These are phyloP conservation scores for Podila clonocystis DNA, from an alignment of 192 early-diverging fungal species.

Conservation along the genomic window DNA sequence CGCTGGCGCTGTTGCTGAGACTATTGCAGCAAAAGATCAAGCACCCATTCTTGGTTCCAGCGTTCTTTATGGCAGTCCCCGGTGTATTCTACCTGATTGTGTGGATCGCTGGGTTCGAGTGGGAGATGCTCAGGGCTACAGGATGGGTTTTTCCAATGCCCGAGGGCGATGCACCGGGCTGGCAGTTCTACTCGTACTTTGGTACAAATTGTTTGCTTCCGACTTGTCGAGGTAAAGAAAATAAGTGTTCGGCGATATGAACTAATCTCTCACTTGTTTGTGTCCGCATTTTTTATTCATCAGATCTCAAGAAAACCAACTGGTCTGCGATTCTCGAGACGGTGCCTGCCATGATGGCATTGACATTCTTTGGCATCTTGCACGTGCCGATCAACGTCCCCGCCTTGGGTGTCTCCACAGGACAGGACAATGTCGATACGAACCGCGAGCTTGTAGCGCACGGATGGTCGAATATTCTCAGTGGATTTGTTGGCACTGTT, in stretches of 20 bases:
- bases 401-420: slow-evolving; percentile 91
- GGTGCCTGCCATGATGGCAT: slow-evolving; percentile 91
- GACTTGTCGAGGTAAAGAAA: not conserved
- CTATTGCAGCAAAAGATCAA: slow-evolving; percentile 69
- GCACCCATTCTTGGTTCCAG: slow-evolving; percentile 87
- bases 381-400: slow-evolving; percentile 99
- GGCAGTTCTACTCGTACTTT: slow-evolving; percentile 88
- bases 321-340: slow-evolving; percentile 74
- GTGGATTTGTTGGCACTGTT: slow-evolving; percentile 80
- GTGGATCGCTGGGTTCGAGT: slow-evolving; percentile 63
- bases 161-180: slow-evolving; percentile 79
- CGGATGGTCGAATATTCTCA: slow-evolving; percentile 87
- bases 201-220: slow-evolving; percentile 28
- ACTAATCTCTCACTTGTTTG: too few species aligned
- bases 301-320: slow-evolving; percentile 71
- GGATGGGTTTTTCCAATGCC: slow-evolving; percentile 91
- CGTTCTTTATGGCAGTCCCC: slow-evolving; percentile 89
- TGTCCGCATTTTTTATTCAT: too few species aligned
- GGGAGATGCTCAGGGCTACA: slow-evolving; percentile 70
- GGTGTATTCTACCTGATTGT: slow-evolving; percentile 80
- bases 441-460: slow-evolving; percentile 95
- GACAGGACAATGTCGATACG: slow-evolving; percentile 87
- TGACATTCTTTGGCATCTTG: slow-evolving; percentile 95
- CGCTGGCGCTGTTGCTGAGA: slow-evolving; percentile 75
- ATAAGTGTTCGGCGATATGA: too few species aligned